Evolutionary conservation across 2,329 filamentous ascomycete species (phyloP), one percentile per base, ranked within the genome.

Genomic region (Falciphora oryzae): DNA sequence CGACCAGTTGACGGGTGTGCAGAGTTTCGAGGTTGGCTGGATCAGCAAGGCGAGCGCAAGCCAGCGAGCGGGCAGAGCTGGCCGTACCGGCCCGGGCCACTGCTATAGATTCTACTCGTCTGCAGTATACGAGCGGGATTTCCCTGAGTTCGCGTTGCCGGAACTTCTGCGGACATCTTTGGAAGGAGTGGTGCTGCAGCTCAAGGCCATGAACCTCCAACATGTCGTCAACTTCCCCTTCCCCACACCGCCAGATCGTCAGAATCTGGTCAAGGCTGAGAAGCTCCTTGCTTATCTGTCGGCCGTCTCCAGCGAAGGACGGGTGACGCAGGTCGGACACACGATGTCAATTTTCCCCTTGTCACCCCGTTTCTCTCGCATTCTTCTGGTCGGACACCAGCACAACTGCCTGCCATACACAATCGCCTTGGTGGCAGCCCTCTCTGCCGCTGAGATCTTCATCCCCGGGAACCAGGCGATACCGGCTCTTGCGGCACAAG

Each of bases 21-120:
- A 99, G 74, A 97, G 90, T 72, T 99, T 97, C 73, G 91, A 97
- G 71, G 86, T 99, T 63, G 90, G 90, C 57, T 99, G 94, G 92
- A 96, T 98, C 74, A 97, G 93, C 79, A 98, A 99, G 78, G 95
- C 95, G 32, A 96, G 92, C 74, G 94, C 95, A 10, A 91, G 89
- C 69, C 95, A 99, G 76, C 86, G 95, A 74, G 88, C 92, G 66
- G 95, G 95, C 78, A 92, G 95, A 83, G 95, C 95, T 65, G 95
- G 96, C 68, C 89, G 95, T 81, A 99, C 94, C 4, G 94, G 93
- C 0, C 93, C 95, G 1, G 95, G 95, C 10, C 96, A 99, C 76
- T 98, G 94, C 77, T 99, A 97, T 78, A 83, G 93, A 65, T 78
- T 99, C 5, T 99, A 97, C 77, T 97, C 93, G 0, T 97, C 93